Percentiles rank a stretch among this genome's conserved stretches.
Conservation (phyloP, 2,329 filamentous ascomycete genomes). For the Ophiocordyceps camponoti-floridani region DNA sequence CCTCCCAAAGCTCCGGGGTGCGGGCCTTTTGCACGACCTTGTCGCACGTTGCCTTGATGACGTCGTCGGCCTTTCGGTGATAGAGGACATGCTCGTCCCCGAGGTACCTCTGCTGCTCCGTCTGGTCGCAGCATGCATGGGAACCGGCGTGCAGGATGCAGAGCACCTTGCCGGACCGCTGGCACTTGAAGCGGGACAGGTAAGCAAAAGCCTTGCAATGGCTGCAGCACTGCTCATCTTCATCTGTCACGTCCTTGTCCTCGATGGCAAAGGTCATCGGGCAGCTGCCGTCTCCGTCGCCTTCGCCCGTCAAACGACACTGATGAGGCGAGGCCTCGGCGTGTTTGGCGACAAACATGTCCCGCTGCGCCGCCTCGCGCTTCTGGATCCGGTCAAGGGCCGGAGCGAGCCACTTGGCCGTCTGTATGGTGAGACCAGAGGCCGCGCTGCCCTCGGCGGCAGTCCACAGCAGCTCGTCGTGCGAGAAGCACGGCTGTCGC, state of each 20-base stretch:
- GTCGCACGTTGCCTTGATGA: slow-evolving; percentile 45
- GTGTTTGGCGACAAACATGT: slow-evolving; percentile 50
- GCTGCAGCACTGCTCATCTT: slow-evolving; percentile 84
- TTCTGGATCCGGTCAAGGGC: slow-evolving; percentile 64
- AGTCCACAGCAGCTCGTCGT: slow-evolving; percentile 85
- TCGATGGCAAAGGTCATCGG: slow-evolving; percentile 45
- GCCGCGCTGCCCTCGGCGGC: slow-evolving; percentile 64
- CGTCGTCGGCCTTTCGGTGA: slow-evolving; percentile 60
- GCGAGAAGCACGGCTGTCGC: slow-evolving; percentile 88
- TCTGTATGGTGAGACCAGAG: slow-evolving; percentile 53
- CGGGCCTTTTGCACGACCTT: slow-evolving; percentile 76
- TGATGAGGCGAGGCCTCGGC: slow-evolving; percentile 32
- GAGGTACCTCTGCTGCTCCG: slow-evolving; percentile 47
- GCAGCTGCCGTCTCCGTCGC: slow-evolving; percentile 31
- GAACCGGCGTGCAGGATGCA: slow-evolving; percentile 70
- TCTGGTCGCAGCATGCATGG: slow-evolving; percentile 60
- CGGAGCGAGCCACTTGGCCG: slow-evolving; percentile 85
- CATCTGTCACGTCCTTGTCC: slow-evolving; percentile 65
- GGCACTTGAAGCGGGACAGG: slow-evolving; percentile 76
- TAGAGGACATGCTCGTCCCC: slow-evolving; percentile 57
- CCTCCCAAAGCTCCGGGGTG: slow-evolving; percentile 74
- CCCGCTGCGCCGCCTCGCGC: slow-evolving; percentile 52
- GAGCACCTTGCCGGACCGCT: slow-evolving; percentile 61
- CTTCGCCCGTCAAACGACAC: slow-evolving; percentile 26
- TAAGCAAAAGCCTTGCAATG: slow-evolving; percentile 90